phyloP scores from a whole-genome alignment of 2,329 filamentous ascomycete genomes.

The Botryotinia narcissicola region DNA sequence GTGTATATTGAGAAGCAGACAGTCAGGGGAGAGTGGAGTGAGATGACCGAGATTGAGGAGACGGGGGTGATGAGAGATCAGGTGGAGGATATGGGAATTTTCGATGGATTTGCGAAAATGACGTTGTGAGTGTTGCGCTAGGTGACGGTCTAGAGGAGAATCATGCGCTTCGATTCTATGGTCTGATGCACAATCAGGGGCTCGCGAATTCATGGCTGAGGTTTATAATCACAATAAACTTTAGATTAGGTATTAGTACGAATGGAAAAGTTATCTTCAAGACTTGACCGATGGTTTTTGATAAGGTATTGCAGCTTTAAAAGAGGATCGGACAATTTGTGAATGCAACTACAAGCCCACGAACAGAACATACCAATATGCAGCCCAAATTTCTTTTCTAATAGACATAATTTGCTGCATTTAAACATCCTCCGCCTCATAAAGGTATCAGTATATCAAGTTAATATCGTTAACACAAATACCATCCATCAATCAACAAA shows the following conservation, averaged over 20 bases:
- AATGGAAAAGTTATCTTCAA: background rate
- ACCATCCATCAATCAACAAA: background rate
- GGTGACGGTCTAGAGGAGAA: no score
- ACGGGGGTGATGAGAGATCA: background rate
- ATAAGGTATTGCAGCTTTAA: background rate
- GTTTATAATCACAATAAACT: background rate
- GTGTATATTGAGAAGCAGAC: background rate
- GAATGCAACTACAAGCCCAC: fast-evolving
- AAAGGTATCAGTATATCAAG: background rate
- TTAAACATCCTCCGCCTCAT: background rate
- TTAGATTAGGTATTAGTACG: background rate
- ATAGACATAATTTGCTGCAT: background rate
- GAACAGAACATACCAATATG: background rate
- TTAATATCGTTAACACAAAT: no score
- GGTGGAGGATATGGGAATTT: background rate
- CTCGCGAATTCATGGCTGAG: background rate
- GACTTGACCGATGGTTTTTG: background rate
- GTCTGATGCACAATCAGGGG: background rate
- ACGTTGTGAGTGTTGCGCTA: background rate
- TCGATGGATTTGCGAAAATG: background rate
- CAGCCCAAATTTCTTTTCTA: background rate
- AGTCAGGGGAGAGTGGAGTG: background rate
- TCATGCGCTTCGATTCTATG: no score
- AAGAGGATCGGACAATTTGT: fast-evolving
- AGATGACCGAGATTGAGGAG: background rate